Evolutionary conservation across 2,329 filamentous ascomycete species (phyloP), one percentile per base, ranked within the genome.

Genomic region (Colletotrichum falcatum): DNA sequence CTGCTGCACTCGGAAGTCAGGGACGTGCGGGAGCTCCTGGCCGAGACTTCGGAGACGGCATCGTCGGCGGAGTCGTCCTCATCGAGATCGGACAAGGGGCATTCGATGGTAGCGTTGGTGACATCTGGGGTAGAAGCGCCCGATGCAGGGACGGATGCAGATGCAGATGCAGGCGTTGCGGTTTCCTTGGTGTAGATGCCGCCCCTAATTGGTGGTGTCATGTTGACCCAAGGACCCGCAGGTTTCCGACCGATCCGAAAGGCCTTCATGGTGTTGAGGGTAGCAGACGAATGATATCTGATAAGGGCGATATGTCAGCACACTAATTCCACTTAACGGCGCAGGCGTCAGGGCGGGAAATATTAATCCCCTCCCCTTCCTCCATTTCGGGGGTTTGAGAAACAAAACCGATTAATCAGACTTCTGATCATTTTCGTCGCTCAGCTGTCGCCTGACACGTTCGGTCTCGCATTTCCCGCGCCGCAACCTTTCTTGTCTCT

Each of bases 211-310:
- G 89, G 89, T 65, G 89, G 89, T 73, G 84, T 86, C 74, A 86
- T 82, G 79, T 89, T 89, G 71, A 80, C 79, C 89, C 89, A 91
- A 46, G 84, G 84, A 72, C 85, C 83, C 65, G 80, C 76, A 56
- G 87, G 81, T 76, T 84, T 85, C 75, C 84, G 85, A 74, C 88
- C 89, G 74, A 91, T 89, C 74, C 87, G 87, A 79, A 85, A 90
- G 74, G 85, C 83, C 77, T 85, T 86, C 87, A 91, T 90, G 61
- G 84, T 85, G 59, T 83, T 81, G 37, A 89, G 77, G 18, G 88
- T 88, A 64, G 82, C 79, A 49, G 81, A 79, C 48, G 83, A 85
- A 76, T 91, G 89, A 78, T 89, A 90, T 73, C 89, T 90, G 80
- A 67, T 76, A 74, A 55, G 55, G 59, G 69, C 53, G 55, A 72